Percentiles rank a stretch among this genome's conserved stretches.
These are phyloP conservation scores for Stellera chamaejasme DNA, from an alignment of 345 rosid species.

Conservation along the genomic window DNA sequence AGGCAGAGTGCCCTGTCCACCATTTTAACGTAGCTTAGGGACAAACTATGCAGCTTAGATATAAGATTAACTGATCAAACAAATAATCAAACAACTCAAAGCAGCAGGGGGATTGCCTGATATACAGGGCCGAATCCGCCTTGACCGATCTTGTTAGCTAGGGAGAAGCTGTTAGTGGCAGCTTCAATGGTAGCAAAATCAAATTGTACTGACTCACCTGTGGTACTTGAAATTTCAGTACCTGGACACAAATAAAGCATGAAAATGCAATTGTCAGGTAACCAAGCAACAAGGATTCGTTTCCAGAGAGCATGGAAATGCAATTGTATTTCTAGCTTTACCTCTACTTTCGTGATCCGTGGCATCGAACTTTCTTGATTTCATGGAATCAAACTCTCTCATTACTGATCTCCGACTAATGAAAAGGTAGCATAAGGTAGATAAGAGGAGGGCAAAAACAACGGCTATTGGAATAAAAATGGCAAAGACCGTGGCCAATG, in stretches of 20 bases:
- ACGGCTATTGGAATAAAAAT: conserved; percentile 9
- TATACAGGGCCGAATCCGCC: conserved; percentile 56
- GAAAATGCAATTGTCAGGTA: not conserved
- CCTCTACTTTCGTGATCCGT: no score
- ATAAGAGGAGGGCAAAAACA: conserved; percentile 1
- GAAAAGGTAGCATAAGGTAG: conserved; percentile 1
- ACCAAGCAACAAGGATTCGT: not conserved
- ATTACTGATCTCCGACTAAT: conserved; percentile 5
- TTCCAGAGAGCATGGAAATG: not conserved
- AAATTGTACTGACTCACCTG: conserved; percentile 4
- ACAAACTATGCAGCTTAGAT: not conserved
- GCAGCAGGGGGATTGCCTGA: conserved; percentile 15
- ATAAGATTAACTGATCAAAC: no score
- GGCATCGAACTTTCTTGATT: no score
- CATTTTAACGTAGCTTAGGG: not conserved
- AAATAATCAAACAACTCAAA: not conserved
- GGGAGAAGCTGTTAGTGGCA: conserved; percentile 34
- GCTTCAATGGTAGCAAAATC: conserved; percentile 8
- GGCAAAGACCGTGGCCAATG: conserved; percentile 4
- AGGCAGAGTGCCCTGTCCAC: conserved; percentile 27
- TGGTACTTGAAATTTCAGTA: not conserved
- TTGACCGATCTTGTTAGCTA: conserved; percentile 34
- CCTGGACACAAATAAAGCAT: not conserved
- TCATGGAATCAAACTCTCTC: no score
- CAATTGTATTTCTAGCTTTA: not conserved